Base-by-base conservation (phyloP, 257 asterid species). In the Nicotiana attenuata region DNA sequence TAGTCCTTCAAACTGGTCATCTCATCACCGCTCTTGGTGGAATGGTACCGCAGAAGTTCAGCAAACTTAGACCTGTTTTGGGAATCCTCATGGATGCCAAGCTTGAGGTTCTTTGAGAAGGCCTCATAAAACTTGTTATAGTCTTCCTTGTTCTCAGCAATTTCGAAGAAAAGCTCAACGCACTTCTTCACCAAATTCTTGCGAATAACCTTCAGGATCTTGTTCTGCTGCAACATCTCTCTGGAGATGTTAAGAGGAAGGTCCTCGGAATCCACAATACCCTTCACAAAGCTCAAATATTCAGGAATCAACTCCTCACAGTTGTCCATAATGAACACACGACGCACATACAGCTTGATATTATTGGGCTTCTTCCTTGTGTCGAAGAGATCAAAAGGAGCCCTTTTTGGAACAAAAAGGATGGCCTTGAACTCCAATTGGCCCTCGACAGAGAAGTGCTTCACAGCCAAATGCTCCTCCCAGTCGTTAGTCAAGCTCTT, bases 81-180 rank as follows among this genome's bases (percentile, higher is more conserved):
- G 15, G 91, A 86, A 77, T 90, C 93, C 83, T 90, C 93, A 0
- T 90, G 92, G 84, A 90, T 90, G 13, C 93, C 93, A 19, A 90
- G 90, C 87, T 90, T 90, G 20, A 90, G 83, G 76, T 90, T 90
- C 83, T 90, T 90, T 3, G 91, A 88, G 85, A 90, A 90, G 7
- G 93, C 84, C 82, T 90, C 93, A 1, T 90, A 90, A 64, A 90
- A 90, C 76, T 90, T 90, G 85, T 85, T 83, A 82, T 90, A 88
- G n/a, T 90, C 92, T 55, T 90, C 93, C 83, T 90, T 89, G 84
- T 90, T 90, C 87, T 87, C 93, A n/a, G 93, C 93, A 47, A 90
- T 84, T 80, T 90, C 92, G 77, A 87, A 89, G 90, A 90, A 86
- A 5, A 90, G 88, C 86, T 90, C 93, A 26, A 90, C 60, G 78